Percentiles rank a stretch among this genome's conserved stretches.
phyloP scores from a whole-genome alignment of 139 green algal species.

The Volvox reticuliferus region DNA sequence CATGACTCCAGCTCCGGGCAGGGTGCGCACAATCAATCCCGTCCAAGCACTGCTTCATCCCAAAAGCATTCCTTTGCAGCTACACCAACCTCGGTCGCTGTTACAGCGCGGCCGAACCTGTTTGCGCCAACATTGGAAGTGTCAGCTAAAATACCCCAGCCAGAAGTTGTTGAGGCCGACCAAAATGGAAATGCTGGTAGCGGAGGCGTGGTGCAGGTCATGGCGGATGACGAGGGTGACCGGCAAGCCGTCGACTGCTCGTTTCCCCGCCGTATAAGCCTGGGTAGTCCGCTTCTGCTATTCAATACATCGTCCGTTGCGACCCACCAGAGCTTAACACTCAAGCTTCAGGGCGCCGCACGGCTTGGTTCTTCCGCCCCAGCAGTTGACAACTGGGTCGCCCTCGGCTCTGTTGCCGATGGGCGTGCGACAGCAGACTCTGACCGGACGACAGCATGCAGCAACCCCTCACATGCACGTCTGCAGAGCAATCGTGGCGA shows the following conservation, averaged over 20 bases:
- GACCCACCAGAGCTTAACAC: background rate
- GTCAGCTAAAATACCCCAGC: background rate
- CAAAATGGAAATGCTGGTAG: background rate
- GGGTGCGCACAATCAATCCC: background rate
- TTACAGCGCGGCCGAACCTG: background rate
- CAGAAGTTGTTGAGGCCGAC: background rate
- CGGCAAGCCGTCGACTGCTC: slow-evolving; percentile 1
- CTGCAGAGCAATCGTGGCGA: background rate
- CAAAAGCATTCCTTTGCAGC: background rate
- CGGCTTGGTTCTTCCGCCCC: background rate
- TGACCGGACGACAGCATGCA: background rate
- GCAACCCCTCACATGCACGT: background rate
- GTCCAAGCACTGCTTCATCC: background rate
- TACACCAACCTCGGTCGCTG: background rate
- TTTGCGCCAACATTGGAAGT: background rate
- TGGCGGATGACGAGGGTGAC: background rate
- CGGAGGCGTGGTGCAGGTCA: background rate
- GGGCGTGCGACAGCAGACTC: background rate
- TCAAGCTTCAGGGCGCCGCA: slow-evolving; percentile 13
- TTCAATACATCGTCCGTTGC: background rate
- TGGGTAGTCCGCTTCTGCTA: background rate
- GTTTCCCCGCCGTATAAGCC: background rate
- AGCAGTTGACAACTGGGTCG: slow-evolving; percentile 4
- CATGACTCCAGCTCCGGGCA: background rate
- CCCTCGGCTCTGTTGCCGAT: background rate